These are phyloP conservation scores for Przewalskia tangutica DNA, from an alignment of 257 asterid genomes.

Conservation along the genomic window DNA sequence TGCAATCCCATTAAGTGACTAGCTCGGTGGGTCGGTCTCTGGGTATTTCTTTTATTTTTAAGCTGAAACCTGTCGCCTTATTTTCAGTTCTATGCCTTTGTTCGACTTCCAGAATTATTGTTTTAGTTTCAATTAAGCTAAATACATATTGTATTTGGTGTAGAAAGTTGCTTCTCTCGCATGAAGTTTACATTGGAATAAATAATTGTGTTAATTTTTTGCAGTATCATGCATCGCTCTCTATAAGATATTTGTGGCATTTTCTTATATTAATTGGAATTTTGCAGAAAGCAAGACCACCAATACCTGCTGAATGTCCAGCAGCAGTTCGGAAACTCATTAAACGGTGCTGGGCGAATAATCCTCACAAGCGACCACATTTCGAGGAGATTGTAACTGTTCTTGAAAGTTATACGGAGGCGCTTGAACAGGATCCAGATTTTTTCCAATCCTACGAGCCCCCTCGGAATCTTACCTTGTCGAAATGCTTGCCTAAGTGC, in stretches of 20 bases:
- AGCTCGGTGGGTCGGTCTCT: not conserved
- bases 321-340: conserved; percentile 50
- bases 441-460: conserved; percentile 50
- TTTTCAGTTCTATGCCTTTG: not conserved
- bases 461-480: conserved; percentile 16
- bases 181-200: not conserved
- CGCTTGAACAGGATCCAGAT: conserved; percentile 55
- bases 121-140: not conserved
- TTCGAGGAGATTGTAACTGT: conserved; percentile 65
- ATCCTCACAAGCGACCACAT: conserved; percentile 76
- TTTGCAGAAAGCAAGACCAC: conserved; percentile 81
- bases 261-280: not conserved
- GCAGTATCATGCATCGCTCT: not conserved
- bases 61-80: not conserved
- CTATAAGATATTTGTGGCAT: not conserved
- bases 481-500: conserved; percentile 53
- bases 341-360: conserved; percentile 77
- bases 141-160: not conserved
- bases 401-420: conserved; percentile 49
- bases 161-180: not conserved
- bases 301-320: conserved; percentile 74
- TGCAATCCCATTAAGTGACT: not conserved
- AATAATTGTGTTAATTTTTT: not conserved
- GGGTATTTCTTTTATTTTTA: not conserved
- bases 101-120: not conserved